Evolutionary conservation across 495 filamentous ascomycete species (phyloP), one percentile per base, ranked within the genome.

Genomic region (Cudoniella acicularis): DNA sequence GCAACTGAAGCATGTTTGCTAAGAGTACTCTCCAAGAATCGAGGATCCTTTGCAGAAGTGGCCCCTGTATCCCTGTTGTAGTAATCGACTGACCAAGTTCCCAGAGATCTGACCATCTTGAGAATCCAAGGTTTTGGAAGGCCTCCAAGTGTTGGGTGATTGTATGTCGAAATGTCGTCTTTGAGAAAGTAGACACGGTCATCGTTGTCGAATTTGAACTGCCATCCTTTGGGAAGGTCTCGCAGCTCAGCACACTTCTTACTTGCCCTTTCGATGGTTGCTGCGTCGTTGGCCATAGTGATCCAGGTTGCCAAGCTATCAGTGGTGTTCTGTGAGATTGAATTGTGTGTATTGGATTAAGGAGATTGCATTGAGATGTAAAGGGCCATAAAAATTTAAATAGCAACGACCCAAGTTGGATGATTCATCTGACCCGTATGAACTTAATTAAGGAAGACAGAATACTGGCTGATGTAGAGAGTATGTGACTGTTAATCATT

Each of bases 91-190:
- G 26, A 26, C 42, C 26, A 13, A 0, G 13, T 18, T 26, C 40
- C 23, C 1, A 26, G 17, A 9, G n/a, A 23, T 42, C 18, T 41
- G 23, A 17, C 47, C 13, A 49, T 45, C n/a, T 40, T 55, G 13
- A 63, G 26, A 10, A 63, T 56, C 61, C 61, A 63, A 18, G 49
- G 45, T 51, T 25, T 27, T n/a, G 62, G 62, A 18, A 64, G 49
- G n/a, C 13, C 24, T 22, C 62, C 62, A 0, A 42, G 43, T 10
- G 40, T 50, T 21, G 62, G 62, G 22, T 64, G 57, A 47, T 52
- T 23, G 45, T 27, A 63, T 16, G 42, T 55, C 10, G 26, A 49
- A n/a, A 20, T 17, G 20, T 17, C 1, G n/a, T 23, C 24, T 50
- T 62, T 52, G n/a, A 24, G 6, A 52, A 46, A 59, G 52, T 26